A percentile compares a stretch with the other conserved stretches of the same genome.
phyloP scores from a whole-genome alignment of 78 protist genomes.

The Guillardia theta region DNA sequence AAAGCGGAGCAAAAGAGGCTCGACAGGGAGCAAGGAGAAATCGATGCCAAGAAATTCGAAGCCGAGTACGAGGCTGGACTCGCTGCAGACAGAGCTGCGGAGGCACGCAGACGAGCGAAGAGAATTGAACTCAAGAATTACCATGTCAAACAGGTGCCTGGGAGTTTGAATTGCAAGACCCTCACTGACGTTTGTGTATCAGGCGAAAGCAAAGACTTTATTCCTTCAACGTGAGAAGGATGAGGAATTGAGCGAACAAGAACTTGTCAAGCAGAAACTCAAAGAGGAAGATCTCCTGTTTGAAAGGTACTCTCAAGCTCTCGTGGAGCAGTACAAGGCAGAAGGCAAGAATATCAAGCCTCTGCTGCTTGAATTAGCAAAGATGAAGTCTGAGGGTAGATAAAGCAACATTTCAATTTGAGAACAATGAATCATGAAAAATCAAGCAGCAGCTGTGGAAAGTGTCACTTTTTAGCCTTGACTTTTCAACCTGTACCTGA shows the following conservation, averaged over 20 bases:
- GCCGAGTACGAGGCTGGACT: not conserved
- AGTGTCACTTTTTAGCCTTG: no score
- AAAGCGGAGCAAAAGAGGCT: not conserved
- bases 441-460: no score
- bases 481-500: no score
- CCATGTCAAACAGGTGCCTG: not conserved
- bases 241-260: not conserved
- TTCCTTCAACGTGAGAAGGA: not conserved
- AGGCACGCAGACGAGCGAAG: not conserved
- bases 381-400: not conserved
- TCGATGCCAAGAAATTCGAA: not conserved
- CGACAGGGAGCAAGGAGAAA: not conserved
- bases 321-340: not conserved
- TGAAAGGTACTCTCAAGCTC: not conserved
- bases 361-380: not conserved
- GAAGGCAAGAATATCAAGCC: slow-evolving; percentile 36
- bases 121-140: not conserved
- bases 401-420: no score
- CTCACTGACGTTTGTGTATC: not conserved
- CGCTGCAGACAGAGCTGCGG: not conserved
- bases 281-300: not conserved
- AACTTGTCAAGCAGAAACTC: not conserved
- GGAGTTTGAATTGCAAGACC: not conserved
- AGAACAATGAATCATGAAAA: no score
- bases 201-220: not conserved